These are phyloP conservation scores for Rhizopogon vesiculosus DNA, from an alignment of 768 basidiomycete genomes.

Conservation along the genomic window DNA sequence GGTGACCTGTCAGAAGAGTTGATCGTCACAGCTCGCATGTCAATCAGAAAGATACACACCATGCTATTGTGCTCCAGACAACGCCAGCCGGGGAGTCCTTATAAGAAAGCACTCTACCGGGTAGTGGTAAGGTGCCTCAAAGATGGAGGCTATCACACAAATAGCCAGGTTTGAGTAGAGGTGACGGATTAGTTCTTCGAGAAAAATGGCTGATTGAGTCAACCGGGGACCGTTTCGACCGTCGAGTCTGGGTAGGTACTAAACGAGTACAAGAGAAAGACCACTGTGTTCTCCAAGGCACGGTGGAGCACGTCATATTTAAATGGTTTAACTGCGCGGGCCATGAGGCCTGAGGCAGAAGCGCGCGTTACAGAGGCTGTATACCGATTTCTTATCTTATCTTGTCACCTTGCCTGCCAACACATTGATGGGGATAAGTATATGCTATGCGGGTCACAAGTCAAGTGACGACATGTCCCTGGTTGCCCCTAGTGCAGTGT, in stretches of 20 bases:
- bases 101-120: neutral
- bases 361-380: neutral
- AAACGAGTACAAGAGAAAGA: neutral
- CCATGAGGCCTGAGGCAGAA: neutral
- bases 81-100: neutral
- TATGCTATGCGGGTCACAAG: too few relatives aligned
- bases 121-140: neutral
- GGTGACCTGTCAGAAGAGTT: neutral
- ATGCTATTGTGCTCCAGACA: neutral
- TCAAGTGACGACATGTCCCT: too few relatives aligned
- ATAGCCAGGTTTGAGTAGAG: neutral
- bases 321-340: neutral
- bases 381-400: too few relatives aligned
- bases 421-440: too few relatives aligned
- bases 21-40: neutral
- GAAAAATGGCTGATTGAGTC: neutral
- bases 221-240: neutral
- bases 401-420: neutral
- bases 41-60: neutral
- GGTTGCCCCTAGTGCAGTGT: too few relatives aligned
- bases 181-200: neutral
- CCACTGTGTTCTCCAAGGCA: conserved; percentile 1
- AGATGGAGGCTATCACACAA: neutral
- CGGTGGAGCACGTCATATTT: conserved; percentile 3
- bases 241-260: too few relatives aligned